Evolutionary conservation across 2,329 filamentous ascomycete species (phyloP).

Genomic region (Trichoderma afroharzianum): DNA sequence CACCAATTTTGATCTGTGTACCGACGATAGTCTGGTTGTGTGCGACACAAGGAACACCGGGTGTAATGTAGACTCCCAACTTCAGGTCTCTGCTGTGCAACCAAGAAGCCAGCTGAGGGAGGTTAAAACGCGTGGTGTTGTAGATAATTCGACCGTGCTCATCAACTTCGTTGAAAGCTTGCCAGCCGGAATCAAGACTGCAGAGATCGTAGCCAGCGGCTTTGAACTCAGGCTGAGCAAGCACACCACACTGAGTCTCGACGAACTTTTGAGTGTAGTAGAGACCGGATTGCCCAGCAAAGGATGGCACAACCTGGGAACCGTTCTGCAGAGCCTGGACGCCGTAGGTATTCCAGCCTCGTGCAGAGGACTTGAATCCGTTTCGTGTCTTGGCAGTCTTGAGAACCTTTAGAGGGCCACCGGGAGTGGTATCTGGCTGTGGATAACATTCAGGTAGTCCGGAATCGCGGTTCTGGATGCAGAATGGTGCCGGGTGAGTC

Average conservation of each 20-base stretch:
- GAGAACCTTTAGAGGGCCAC: conserved; percentile 12
- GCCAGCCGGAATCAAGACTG: conserved; percentile 29
- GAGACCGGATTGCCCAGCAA: conserved; percentile 9
- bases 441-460: conserved; percentile 15
- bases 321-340: conserved; percentile 15
- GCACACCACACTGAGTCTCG: conserved; percentile 18
- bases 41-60: conserved; percentile 13
- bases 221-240: conserved; percentile 10
- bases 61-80: conserved; percentile 16
- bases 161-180: conserved; percentile 13
- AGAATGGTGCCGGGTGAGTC: conserved; percentile 11
- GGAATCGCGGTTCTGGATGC: conserved; percentile 16
- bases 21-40: conserved; percentile 14
- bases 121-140: conserved; percentile 13
- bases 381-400: conserved; percentile 13
- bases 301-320: conserved; percentile 17
- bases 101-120: conserved; percentile 14
- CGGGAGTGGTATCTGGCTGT: not conserved
- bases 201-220: conserved; percentile 14
- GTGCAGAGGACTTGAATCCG: conserved; percentile 9
- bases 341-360: conserved; percentile 19
- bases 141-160: conserved; percentile 14
- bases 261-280: conserved; percentile 15
- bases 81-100: conserved; percentile 12
- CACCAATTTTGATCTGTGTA: conserved; percentile 7